Evolutionary conservation across 2,329 filamentous ascomycete genomes (phyloP).

Genomic region (Clathrospora elynae): DNA sequence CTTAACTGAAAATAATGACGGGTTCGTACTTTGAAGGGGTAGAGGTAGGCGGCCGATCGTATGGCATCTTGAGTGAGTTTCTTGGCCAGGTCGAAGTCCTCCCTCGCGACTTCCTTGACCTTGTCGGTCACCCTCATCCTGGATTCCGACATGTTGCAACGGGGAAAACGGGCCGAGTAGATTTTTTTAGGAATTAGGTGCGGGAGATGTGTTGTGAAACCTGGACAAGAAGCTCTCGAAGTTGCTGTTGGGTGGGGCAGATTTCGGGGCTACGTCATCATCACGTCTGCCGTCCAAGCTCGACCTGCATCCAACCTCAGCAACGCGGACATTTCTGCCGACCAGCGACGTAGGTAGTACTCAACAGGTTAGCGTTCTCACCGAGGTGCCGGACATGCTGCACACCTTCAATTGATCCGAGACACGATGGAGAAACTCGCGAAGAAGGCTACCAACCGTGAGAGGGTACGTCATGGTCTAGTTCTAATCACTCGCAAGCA

Average conservation of each 20-base stretch:
- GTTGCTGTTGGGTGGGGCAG: slow-evolving; percentile 20
- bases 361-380: no score
- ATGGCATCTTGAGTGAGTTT: slow-evolving; percentile 70
- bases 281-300: no score
- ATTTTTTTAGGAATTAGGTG: slow-evolving; percentile 9
- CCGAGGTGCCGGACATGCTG: no score
- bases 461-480: slow-evolving; percentile 8
- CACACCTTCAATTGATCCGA: no score
- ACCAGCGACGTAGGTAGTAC: no score
- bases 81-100: slow-evolving; percentile 73
- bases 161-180: slow-evolving; percentile 10
- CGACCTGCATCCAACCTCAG: no score
- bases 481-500: slow-evolving; percentile 1
- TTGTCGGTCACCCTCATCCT: slow-evolving; percentile 51
- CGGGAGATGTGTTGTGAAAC: slow-evolving; percentile 11
- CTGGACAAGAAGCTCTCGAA: slow-evolving; percentile 5
- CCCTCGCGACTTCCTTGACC: slow-evolving; percentile 63
- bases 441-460: no score
- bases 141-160: slow-evolving; percentile 21
- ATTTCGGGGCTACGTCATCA: no score
- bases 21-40: slow-evolving; percentile 71
- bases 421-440: no score
- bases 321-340: no score
- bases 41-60: slow-evolving; percentile 79
- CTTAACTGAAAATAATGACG: not conserved